A percentile compares a stretch with the other conserved stretches of the same genome.
These are phyloP conservation scores for Solanum piurae DNA, from an alignment of 257 asterid genomes.

Conservation along the genomic window DNA sequence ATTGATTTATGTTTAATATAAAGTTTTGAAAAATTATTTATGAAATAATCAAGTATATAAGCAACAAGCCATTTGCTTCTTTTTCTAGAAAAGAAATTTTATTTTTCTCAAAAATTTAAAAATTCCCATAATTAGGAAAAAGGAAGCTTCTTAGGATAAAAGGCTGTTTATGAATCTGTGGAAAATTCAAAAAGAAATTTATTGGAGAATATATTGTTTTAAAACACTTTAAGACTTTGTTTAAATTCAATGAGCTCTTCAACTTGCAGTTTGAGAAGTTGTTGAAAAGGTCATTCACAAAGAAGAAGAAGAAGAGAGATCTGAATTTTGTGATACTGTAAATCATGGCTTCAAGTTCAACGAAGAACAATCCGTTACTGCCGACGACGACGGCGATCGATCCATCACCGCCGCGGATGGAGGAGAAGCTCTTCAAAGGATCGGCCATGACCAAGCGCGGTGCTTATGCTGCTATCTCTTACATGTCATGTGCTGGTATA, in stretches of 20 bases:
- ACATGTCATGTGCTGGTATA: conserved; percentile 90
- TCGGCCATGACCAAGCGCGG: conserved; percentile 92
- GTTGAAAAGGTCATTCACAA: neutral
- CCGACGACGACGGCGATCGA: conserved; percentile 60
- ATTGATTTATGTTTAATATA: no score
- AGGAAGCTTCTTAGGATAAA: neutral
- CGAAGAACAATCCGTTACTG: conserved; percentile 32
- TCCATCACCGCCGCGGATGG: conserved; percentile 35
- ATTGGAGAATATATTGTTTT: neutral
- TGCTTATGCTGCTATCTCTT: conserved; percentile 82
- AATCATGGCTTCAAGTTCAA: conserved; percentile 11
- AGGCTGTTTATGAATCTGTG: neutral
- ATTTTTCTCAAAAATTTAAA: neutral
- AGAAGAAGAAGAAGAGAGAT: neutral
- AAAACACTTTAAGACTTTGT: neutral
- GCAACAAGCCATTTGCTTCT: neutral
- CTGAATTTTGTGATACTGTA: neutral
- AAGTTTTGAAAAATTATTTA: no score
- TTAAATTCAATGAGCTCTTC: neutral
- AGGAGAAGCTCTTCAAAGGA: conserved; percentile 85
- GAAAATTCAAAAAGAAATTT: neutral
- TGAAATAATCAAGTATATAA: no score
- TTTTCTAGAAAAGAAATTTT: neutral
- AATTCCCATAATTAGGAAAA: neutral
- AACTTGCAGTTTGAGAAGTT: neutral